Evolutionary conservation across 2,329 filamentous ascomycete genomes (phyloP).

Genomic region (Phialocephala subalpina): DNA sequence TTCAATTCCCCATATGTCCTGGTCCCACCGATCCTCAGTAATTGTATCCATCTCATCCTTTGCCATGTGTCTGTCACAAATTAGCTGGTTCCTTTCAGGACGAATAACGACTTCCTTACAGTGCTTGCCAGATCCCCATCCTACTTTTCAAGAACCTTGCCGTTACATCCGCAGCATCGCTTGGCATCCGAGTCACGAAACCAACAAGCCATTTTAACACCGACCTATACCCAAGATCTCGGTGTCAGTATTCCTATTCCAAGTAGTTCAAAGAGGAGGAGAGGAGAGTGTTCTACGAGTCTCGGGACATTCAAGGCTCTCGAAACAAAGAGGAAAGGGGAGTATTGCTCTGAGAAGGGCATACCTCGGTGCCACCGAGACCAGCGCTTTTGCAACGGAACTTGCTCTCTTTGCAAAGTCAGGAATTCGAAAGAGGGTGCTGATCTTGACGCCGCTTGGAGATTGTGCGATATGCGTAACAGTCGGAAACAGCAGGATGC

Average conservation of each 20-base stretch:
- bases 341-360: too few relatives aligned
- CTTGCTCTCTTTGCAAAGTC: slow-evolving; percentile 38
- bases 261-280: too few relatives aligned
- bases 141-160: slow-evolving; percentile 61
- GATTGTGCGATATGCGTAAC: slow-evolving; percentile 75
- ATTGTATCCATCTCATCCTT: slow-evolving; percentile 68
- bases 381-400: slow-evolving; percentile 41
- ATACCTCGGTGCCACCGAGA: slow-evolving; percentile 54
- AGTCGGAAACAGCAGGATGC: slow-evolving; percentile 76
- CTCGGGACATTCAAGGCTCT: too few relatives aligned
- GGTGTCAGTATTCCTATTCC: too few relatives aligned
- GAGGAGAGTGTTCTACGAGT: too few relatives aligned
- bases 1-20: slow-evolving; percentile 63
- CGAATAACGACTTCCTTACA: slow-evolving; percentile 44
- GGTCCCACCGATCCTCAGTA: slow-evolving; percentile 64
- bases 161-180: slow-evolving; percentile 58
- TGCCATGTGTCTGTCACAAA: slow-evolving; percentile 53
- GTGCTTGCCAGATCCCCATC: slow-evolving; percentile 66
- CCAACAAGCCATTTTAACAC: slow-evolving; percentile 54
- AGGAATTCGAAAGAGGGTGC: slow-evolving; percentile 49
- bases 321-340: too few relatives aligned
- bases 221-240: too few relatives aligned
- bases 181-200: slow-evolving; percentile 55
- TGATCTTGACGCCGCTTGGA: slow-evolving; percentile 62
- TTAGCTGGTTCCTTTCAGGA: slow-evolving; percentile 11